Evolutionary conservation across 83 land plant species (phyloP), one percentile per base, ranked within the genome.

Genomic region (Thuja plicata): DNA sequence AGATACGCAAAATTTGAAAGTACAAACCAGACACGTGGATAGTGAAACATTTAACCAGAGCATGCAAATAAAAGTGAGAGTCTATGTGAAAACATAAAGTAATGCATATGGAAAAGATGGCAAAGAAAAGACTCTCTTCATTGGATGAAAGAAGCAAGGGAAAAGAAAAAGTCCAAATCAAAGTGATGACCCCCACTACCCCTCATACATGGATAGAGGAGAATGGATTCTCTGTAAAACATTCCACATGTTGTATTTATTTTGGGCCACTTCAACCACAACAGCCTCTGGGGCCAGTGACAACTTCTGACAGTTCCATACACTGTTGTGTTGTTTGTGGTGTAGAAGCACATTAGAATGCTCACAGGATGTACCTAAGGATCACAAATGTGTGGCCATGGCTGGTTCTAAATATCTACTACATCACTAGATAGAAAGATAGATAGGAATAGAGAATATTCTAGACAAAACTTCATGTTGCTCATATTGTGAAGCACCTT

Each of bases 371-470:
- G 98, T 98, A 34, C 90, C 89, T 41, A 95, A 96, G 87, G 99
- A 97, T 88, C 96, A 98, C 89, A 97, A 97, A 86, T 93, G 93
- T 90, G 96, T 96, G 0, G 93, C 97, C 37, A 92, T 97, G 98
- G 76, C 92, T 78, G 98, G 95, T 5, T 92, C 86, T 77, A 89
- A 91, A 43, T 81, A 91, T 82, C 92, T 97, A 34, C 73, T 92
- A 43, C 99, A 97, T 88, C 97, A 97, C 79, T 97, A 98, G 99
- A 93, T 95, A 60, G 97, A 94, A 60, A 89, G 93, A 48, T 96
- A 98, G 99, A 92, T 91, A 62, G 98, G 96, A 86, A 86, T 94
- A 48, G 93, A 94, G 38, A 97, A 97, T 89, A 92, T 90, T 87
- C 88, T 91, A 32, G 98, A 96, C 57, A 98, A 93, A 86, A 89